Percentiles rank a stretch among this genome's conserved stretches.
These are phyloP conservation scores for Vachellia pachyceras DNA, from an alignment of 306 rosid species.

Conservation along the genomic window DNA sequence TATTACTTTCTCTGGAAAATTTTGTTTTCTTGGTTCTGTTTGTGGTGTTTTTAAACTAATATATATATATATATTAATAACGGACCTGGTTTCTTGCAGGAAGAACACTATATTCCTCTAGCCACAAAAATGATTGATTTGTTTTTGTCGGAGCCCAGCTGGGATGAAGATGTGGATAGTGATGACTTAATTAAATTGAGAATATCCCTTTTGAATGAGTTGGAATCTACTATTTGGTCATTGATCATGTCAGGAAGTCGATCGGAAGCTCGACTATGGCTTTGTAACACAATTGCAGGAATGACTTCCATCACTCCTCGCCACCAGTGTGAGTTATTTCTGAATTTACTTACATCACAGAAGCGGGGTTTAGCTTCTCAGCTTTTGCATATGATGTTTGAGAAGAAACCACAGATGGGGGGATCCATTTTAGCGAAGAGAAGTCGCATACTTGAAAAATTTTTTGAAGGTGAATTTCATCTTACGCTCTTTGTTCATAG, in stretches of 20 bases:
- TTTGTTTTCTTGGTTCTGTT: not conserved
- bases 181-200: constrained; percentile 43
- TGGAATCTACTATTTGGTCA: constrained; percentile 69
- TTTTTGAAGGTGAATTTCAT: constrained; percentile 60
- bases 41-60: not conserved
- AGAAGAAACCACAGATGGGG: constrained; percentile 55
- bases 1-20: not conserved
- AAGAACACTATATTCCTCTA: not conserved
- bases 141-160: constrained; percentile 62
- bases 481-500: constrained; percentile 8
- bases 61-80: too few relatives aligned
- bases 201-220: constrained; percentile 59
- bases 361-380: constrained; percentile 67
- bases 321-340: constrained; percentile 61
- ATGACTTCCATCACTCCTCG: constrained; percentile 48
- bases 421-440: constrained; percentile 65
- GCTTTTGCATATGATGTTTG: constrained; percentile 70
- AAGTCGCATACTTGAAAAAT: constrained; percentile 56
- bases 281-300: constrained; percentile 65
- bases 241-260: constrained; percentile 61
- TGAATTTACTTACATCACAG: constrained; percentile 49
- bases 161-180: constrained; percentile 43
- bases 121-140: constrained; percentile 52
- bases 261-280: constrained; percentile 84
- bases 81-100: not conserved